phyloP scores from a whole-genome alignment of 148 eudicot species.

The Talinum fruticosum region DNA sequence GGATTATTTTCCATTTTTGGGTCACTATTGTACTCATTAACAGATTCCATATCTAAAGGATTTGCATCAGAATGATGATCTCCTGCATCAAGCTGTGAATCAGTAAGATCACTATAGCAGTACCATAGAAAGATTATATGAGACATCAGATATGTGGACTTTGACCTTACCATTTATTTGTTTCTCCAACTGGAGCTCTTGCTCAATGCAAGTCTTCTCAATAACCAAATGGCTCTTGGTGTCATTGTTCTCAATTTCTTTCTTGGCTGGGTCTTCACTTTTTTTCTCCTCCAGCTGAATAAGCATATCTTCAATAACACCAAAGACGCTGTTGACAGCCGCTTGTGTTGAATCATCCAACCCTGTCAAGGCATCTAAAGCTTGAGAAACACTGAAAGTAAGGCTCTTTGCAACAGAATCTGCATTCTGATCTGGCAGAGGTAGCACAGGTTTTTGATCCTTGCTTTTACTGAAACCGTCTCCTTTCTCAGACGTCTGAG shows the following conservation, averaged over 20 bases:
- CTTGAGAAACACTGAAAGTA: conserved; percentile 63
- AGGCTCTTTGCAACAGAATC: conserved; percentile 34
- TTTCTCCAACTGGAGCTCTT: conserved; percentile 28
- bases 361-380: conserved; percentile 75
- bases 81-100: conserved; percentile 47
- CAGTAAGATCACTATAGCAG: conserved; percentile 24
- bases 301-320: conserved; percentile 85
- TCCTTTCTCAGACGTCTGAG: conserved; percentile 38
- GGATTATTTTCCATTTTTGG: not conserved
- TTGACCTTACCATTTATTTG: conserved; percentile 27
- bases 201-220: conserved; percentile 14
- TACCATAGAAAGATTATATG: conserved; percentile 12
- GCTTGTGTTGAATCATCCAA: conserved; percentile 93
- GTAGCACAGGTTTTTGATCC: conserved; percentile 39
- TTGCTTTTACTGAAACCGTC: conserved; percentile 32
- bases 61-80: conserved; percentile 25
- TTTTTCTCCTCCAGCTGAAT: conserved; percentile 66
- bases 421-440: conserved; percentile 37
- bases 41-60: conserved; percentile 20
- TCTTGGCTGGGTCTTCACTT: conserved; percentile 24
- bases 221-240: conserved; percentile 17
- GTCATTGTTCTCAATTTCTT: conserved; percentile 29
- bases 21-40: conserved; percentile 17
- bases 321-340: conserved; percentile 90
- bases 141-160: conserved; percentile 12